Evolutionary conservation across 495 filamentous ascomycete genomes (phyloP).

Genomic region (Penicillium chermesinum): DNA sequence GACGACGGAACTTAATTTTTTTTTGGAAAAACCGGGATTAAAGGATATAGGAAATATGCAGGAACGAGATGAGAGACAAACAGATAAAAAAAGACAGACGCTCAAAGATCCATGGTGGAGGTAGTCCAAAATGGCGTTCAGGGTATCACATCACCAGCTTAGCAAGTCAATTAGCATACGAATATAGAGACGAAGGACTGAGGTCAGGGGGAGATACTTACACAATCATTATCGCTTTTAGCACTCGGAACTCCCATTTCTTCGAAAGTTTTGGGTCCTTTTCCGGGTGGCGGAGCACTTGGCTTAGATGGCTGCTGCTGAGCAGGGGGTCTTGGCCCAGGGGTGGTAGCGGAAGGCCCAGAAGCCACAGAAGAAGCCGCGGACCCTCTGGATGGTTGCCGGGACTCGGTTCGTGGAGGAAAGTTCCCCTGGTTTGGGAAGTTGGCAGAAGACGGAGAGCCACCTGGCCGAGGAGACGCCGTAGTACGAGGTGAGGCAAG

Average conservation of each 20-base stretch:
- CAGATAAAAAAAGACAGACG: constrained; percentile 3
- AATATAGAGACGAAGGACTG: not conserved
- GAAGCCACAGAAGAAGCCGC: constrained; percentile 25
- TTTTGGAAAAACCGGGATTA: constrained; percentile 16
- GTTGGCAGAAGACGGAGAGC: constrained; percentile 26
- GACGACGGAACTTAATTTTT: constrained; percentile 9
- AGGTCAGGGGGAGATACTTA: constrained; percentile 48
- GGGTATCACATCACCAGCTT: constrained; percentile 62
- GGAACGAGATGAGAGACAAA: constrained; percentile 13
- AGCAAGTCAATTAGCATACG: constrained; percentile 20
- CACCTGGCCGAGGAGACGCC: constrained; percentile 27
- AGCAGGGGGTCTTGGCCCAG: constrained; percentile 28
- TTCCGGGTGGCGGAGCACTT: constrained; percentile 50
- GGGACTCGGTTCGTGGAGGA: constrained; percentile 32
- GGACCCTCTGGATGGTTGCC: constrained; percentile 27
- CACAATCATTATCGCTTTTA: constrained; percentile 82
- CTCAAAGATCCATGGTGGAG: constrained; percentile 9
- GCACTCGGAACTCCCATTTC: constrained; percentile 89
- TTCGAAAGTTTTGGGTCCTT: constrained; percentile 94
- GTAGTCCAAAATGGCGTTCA: constrained; percentile 7
- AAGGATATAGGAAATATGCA: constrained; percentile 8
- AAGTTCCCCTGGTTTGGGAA: constrained; percentile 21
- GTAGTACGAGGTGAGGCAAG: constrained; percentile 23
- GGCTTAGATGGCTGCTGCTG: constrained; percentile 19
- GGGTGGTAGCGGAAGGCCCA: constrained; percentile 19